Evolutionary conservation across 805 yeast species (phyloP).

Genomic region (Candida taoyuanica): DNA sequence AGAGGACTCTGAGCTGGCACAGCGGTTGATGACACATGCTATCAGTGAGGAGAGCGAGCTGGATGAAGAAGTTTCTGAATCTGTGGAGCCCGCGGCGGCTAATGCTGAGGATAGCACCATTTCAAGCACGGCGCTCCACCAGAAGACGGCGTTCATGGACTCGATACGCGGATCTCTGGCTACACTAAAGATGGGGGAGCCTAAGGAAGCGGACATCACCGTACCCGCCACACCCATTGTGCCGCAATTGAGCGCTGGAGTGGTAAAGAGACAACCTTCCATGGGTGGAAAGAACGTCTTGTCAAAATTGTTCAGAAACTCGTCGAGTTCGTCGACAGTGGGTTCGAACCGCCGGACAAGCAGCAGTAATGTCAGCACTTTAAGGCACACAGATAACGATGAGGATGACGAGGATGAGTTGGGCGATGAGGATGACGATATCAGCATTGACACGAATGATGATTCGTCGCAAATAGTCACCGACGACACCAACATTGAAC

Average conservation of each 20-base stretch:
- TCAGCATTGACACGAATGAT: constrained; percentile 5
- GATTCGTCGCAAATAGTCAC: neutral
- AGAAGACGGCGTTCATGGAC: constrained; percentile 10
- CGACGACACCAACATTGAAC: constrained; percentile 9
- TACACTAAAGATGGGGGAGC: constrained; percentile 10
- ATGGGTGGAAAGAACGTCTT: constrained; percentile 18
- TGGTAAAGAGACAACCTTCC: neutral
- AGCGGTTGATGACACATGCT: constrained; percentile 8
- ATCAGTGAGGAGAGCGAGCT: constrained; percentile 12
- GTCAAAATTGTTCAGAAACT: constrained; percentile 23
- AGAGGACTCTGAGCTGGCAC: constrained; percentile 18
- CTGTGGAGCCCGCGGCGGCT: neutral
- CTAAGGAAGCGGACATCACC: neutral
- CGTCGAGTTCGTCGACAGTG: constrained; percentile 18
- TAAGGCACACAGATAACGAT: constrained; percentile 5
- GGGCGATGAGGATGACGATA: constrained; percentile 9
- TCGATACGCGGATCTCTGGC: constrained; percentile 13
- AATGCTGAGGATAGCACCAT: neutral
- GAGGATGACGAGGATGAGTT: constrained; percentile 11
- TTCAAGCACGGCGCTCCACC: neutral
- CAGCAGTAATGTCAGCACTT: constrained; percentile 1
- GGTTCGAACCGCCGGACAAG: constrained; percentile 12
- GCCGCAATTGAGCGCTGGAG: neutral
- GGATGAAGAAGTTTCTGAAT: constrained; percentile 5
- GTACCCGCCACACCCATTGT: neutral